Evolutionary conservation across 148 eudicot species (phyloP).

Genomic region (Camellia lanceoleosa): DNA sequence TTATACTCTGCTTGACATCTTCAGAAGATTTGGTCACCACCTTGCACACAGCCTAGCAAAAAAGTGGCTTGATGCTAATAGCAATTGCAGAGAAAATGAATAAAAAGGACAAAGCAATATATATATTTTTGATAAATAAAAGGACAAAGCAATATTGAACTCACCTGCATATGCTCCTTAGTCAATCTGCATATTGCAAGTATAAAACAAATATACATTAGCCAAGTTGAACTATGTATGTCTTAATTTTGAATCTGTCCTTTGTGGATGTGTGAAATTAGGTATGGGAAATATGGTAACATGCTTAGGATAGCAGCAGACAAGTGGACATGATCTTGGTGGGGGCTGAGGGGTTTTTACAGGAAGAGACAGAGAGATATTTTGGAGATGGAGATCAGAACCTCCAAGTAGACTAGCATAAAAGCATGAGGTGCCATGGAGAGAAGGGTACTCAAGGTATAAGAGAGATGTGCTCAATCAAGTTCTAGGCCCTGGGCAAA

Average conservation of each 20-base stretch:
- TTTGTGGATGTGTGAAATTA: neutral
- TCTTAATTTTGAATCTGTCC: neutral
- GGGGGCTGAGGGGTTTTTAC: too few species aligned
- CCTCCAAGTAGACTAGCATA: neutral
- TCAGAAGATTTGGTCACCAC: constrained; percentile 83
- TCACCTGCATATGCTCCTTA: constrained; percentile 83
- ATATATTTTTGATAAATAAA: too few species aligned
- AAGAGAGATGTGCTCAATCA: neutral
- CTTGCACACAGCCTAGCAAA: constrained; percentile 71
- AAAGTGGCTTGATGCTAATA: neutral
- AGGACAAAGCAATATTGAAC: constrained; percentile 10
- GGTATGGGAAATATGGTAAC: neutral
- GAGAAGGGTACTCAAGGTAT: neutral
- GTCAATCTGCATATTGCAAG: constrained; percentile 64
- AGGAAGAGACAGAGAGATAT: neutral
- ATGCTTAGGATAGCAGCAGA: neutral
- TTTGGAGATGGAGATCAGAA: neutral
- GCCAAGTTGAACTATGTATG: neutral
- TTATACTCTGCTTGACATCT: constrained; percentile 92
- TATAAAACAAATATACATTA: constrained; percentile 13
- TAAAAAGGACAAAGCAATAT: neutral
- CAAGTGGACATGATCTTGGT: constrained; percentile 3
- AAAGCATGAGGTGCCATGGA: neutral
- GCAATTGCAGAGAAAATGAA: neutral
- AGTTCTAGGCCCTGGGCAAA: too few species aligned